Evolutionary conservation across 164 flowering plant genomes (phyloP).

Genomic region (Echeveria elegans): DNA sequence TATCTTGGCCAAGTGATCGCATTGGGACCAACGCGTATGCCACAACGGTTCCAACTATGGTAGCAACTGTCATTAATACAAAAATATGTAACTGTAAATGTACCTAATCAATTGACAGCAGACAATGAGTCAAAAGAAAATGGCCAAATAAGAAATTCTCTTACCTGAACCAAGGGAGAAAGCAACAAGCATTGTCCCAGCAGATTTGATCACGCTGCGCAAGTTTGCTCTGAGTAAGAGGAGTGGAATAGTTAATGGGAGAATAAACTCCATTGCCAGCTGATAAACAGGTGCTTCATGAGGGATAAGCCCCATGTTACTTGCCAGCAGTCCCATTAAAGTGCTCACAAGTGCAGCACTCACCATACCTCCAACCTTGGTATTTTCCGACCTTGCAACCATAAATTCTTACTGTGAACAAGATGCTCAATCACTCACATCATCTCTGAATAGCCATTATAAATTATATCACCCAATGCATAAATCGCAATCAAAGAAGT

Average conservation of each 20-base stretch:
- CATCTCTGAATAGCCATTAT: not conserved
- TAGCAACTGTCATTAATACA: constrained; percentile 50
- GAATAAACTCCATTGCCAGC: constrained; percentile 46
- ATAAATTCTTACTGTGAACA: not conserved
- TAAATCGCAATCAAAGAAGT: no score
- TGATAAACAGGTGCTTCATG: constrained; percentile 53
- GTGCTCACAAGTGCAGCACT: constrained; percentile 77
- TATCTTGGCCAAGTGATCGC: constrained; percentile 81
- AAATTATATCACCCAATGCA: no score
- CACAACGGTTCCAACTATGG: constrained; percentile 42
- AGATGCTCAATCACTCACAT: not conserved
- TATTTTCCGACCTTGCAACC: constrained; percentile 68
- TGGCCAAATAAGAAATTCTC: not conserved
- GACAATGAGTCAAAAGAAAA: no score
- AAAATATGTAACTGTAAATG: no score
- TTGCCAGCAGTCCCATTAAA: constrained; percentile 65
- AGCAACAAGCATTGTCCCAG: constrained; percentile 65
- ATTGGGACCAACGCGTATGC: constrained; percentile 75
- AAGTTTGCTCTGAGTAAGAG: constrained; percentile 68
- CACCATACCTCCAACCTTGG: constrained; percentile 59
- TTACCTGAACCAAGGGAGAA: constrained; percentile 23
- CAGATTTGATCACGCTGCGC: constrained; percentile 54
- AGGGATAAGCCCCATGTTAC: constrained; percentile 66
- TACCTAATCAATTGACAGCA: no score
- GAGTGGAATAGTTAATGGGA: constrained; percentile 66